phyloP scores from a whole-genome alignment of 192 early-diverging fungal genomes.

The Obelidium mucronatum region DNA sequence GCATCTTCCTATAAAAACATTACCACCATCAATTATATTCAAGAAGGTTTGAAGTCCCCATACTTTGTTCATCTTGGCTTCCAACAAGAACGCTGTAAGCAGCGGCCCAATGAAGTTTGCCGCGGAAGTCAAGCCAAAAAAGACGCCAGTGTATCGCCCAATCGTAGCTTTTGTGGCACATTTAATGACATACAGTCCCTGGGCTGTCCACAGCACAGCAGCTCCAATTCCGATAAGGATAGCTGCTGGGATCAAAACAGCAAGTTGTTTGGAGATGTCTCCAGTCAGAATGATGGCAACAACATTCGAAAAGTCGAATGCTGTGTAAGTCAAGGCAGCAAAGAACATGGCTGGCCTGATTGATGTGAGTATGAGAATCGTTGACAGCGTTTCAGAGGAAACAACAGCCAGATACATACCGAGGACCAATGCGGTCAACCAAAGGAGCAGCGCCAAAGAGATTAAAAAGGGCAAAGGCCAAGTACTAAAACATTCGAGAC shows the following conservation, averaged over 20 bases:
- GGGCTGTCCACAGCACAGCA: slow-evolving; percentile 20
- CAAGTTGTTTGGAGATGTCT: not conserved
- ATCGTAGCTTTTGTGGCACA: slow-evolving; percentile 8
- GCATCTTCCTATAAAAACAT: slow-evolving; percentile 9
- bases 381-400: not conserved
- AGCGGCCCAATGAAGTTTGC: slow-evolving; percentile 20
- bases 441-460: slow-evolving; percentile 32
- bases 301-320: slow-evolving; percentile 16
- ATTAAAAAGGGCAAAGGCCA: slow-evolving; percentile 35
- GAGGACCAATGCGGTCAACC: slow-evolving; percentile 30
- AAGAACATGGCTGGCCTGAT: slow-evolving; percentile 29
- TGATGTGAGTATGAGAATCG: not conserved
- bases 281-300: not conserved
- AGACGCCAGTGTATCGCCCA: slow-evolving; percentile 31
- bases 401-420: too few species aligned
- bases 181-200: slow-evolving; percentile 25
- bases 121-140: slow-evolving; percentile 5
- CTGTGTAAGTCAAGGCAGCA: slow-evolving; percentile 24
- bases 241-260: slow-evolving; percentile 17
- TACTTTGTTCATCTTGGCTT: slow-evolving; percentile 15
- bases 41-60: slow-evolving; percentile 1
- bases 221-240: slow-evolving; percentile 24
- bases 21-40: not conserved
- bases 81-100: slow-evolving; percentile 12
- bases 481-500: too few species aligned